phyloP scores from a whole-genome alignment of 2,329 filamentous ascomycete species.

The Fusarium concolor region DNA sequence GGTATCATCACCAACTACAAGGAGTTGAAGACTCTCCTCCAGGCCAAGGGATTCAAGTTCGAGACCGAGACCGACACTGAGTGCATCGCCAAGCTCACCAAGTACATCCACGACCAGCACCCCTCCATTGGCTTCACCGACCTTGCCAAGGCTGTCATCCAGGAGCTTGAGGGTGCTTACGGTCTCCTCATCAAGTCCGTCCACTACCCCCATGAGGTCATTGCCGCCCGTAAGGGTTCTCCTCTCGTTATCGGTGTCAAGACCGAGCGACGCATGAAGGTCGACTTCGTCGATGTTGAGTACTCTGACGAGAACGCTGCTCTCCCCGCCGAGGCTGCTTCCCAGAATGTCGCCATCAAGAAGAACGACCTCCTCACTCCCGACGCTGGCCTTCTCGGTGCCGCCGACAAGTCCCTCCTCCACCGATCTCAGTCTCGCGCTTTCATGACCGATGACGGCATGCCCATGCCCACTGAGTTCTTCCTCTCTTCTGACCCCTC shows the following conservation, averaged over 20 bases:
- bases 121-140: slow-evolving; percentile 95
- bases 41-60: slow-evolving; percentile 96
- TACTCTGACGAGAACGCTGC: slow-evolving; percentile 87
- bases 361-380: slow-evolving; percentile 81
- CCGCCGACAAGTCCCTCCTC: slow-evolving; percentile 96
- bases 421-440: slow-evolving; percentile 98
- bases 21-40: slow-evolving; percentile 93
- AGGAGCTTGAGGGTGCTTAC: slow-evolving; percentile 97
- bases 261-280: slow-evolving; percentile 99
- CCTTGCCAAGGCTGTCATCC: slow-evolving; percentile 96
- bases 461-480: slow-evolving; percentile 98
- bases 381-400: slow-evolving; percentile 74
- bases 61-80: slow-evolving; percentile 99
- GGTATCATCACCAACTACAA: slow-evolving; percentile 99
- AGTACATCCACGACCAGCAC: slow-evolving; percentile 97
- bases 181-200: slow-evolving; percentile 98
- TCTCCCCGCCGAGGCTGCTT: slow-evolving; percentile 91
- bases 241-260: slow-evolving; percentile 97
- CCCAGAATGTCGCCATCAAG: slow-evolving; percentile 96
- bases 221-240: slow-evolving; percentile 98
- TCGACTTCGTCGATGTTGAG: slow-evolving; percentile 99
- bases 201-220: slow-evolving; percentile 97
- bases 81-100: slow-evolving; percentile 98
- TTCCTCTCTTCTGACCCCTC: slow-evolving; percentile 99
- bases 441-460: slow-evolving; percentile 98